Evolutionary conservation across 2,329 filamentous ascomycete species (phyloP), one percentile per base, ranked within the genome.

Genomic region (Xylariaceae sp.): DNA sequence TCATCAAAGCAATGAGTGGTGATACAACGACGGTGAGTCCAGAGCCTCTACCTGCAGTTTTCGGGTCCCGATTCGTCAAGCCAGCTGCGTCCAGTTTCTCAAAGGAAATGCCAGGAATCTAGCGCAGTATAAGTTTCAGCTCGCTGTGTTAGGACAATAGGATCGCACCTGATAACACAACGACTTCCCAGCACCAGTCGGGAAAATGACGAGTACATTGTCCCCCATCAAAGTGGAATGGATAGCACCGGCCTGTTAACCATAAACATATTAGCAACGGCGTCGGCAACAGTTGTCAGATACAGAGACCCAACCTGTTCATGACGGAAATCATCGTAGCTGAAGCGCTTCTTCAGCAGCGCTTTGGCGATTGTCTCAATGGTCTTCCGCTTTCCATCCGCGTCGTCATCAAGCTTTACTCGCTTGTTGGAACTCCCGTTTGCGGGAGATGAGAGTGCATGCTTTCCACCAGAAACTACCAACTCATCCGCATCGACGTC

Each of bases 11-110:
- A 45, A 82, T 77, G 3, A 82, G 63, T 0, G 78, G 78, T 0
- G 76, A 82, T 2, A 81, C 75, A 2, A 82, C 75, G 6, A 82
- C 70, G 1, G 77, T 81, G 53, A 81, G 73, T 6, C 77, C 81
- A 11, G 68, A 62, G 15, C 71, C 68, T 11, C 43, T 40, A 10
- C 44, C 27, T 27, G 44, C 36, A 30, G 35, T 35, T 18, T 44
- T 44, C 3, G 55, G 41, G 2, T 48, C 22, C 6, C 42, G 41
- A 15, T 38, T 22, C 6, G 51, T 52, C 6, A 55, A 39, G 3
- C 54, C 53, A 2, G 47, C 47, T 1, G 58, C 51, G 32, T 78
- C 76, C 11, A 75, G 56, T 43, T 72, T 63, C 36, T 71, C 67
- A 33, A 78, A 77, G 0, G 74, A 73, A 39, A 78, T 65, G 5